Base-by-base conservation (phyloP, 768 basidiomycete species). In the Mycena leptocephala region DNA sequence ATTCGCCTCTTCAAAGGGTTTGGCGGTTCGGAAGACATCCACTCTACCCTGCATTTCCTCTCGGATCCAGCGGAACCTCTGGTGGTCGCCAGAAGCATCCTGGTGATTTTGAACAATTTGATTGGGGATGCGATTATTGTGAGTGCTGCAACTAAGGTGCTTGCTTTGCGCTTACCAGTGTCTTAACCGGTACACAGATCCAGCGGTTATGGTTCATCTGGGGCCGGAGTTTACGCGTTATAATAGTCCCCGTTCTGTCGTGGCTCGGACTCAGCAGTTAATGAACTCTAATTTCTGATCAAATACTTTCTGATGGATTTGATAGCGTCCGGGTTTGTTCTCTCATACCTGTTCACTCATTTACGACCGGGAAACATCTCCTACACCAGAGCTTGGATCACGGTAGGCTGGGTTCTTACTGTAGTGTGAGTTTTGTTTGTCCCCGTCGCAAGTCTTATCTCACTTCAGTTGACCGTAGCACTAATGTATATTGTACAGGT, bases 71-170 rank as follows among this genome's bases (percentile, higher is more conserved):
- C 28, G 16, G 28, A 56, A 30, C 55, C 55, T 56, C 55, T 56
- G 30, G 26, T 32, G 55, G 28, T 14, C 55, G 33, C 18, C 33
- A n/a, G 33, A 35, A 59, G 22, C 58, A 20, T 33, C 20, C 58
- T 59, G 32, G 58, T 59, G 33, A 59, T 59, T 59, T 18, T 35
- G 18, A 59, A 33, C 58, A 33, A 59, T 59, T 59, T 59, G 58
- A 59, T 59, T 18, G 58, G 58, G 58, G 58, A 59, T 59, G 58
- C 58, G 33, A 59, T 59, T 59, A 59, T 37, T 59, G 58, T 59
- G 58, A 59, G 30, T 59, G 58, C 32, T 59, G 58, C 58, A 59
- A 59, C 58, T 33, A 35, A 59, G 58, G 58, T 59, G 58, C 58
- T 59, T 59, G 33, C 33, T 59, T 46, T 59, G 22, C 58, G 58